Percentiles rank a stretch among this genome's conserved stretches.
phyloP scores from a whole-genome alignment of 805 yeast species.

The Clavispora vitiphila region DNA sequence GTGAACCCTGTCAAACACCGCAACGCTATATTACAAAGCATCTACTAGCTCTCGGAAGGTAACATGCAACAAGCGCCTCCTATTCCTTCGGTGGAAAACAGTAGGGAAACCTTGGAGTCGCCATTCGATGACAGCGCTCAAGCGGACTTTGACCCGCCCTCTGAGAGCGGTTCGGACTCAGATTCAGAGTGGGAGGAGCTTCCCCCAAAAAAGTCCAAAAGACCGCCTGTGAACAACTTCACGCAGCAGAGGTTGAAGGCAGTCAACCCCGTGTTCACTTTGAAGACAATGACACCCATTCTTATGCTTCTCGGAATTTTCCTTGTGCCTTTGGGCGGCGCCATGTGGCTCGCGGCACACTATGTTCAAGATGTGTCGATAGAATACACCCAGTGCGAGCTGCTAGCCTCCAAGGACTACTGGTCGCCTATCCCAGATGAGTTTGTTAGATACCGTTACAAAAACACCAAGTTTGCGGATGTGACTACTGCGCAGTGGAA shows the following conservation, averaged over 20 bases:
- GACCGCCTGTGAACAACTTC: conserved; percentile 60
- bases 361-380: conserved; percentile 35
- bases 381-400: conserved; percentile 39
- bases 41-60: neutral
- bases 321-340: conserved; percentile 42
- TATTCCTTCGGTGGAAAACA: neutral
- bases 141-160: neutral
- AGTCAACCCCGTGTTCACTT: conserved; percentile 41
- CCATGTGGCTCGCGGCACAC: conserved; percentile 43
- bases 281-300: conserved; percentile 38
- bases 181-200: conserved; percentile 36
- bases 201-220: conserved; percentile 40
- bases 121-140: conserved; percentile 12
- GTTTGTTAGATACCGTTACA: conserved; percentile 35
- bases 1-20: neutral
- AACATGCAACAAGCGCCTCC: neutral
- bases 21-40: neutral
- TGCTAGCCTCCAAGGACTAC: conserved; percentile 24
- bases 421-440: conserved; percentile 36
- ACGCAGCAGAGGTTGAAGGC: conserved; percentile 54
- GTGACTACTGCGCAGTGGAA: conserved; percentile 31
- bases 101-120: conserved; percentile 5
- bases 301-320: conserved; percentile 34
- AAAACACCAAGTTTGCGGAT: conserved; percentile 11
- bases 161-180: conserved; percentile 24